phyloP scores from a whole-genome alignment of 768 basidiomycete species.

The Phylloporus sp. region DNA sequence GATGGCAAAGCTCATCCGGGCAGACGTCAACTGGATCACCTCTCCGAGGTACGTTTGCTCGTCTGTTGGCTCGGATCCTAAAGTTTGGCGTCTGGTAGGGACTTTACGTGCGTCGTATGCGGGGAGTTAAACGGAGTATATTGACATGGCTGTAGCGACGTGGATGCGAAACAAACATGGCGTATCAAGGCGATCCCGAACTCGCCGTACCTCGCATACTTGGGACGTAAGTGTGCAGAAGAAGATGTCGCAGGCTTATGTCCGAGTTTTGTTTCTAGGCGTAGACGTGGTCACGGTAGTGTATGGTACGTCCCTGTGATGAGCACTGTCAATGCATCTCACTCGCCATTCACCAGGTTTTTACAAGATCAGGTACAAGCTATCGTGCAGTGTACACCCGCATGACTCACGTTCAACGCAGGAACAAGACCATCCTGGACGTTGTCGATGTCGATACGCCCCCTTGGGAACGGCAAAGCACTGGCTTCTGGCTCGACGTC shows the following conservation, averaged over 20 bases:
- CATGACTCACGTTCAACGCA: conserved; percentile 22
- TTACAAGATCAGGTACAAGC: conserved; percentile 64
- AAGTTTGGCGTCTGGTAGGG: conserved; percentile 36
- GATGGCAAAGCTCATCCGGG: conserved; percentile 60
- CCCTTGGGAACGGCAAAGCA: conserved; percentile 67
- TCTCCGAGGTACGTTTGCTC: conserved; percentile 47
- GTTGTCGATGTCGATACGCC: conserved; percentile 73
- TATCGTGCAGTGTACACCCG: background rate
- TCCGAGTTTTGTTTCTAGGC: conserved; percentile 34
- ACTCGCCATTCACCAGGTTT: conserved; percentile 46
- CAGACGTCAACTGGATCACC: conserved; percentile 85
- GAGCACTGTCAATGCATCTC: background rate
- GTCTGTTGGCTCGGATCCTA: background rate
- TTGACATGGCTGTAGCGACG: conserved; percentile 43
- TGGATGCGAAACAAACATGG: conserved; percentile 72
- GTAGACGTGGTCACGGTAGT: conserved; percentile 64
- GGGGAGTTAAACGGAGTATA: background rate
- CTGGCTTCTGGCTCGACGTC: conserved; percentile 78
- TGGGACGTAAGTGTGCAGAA: conserved; percentile 55
- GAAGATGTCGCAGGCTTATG: background rate
- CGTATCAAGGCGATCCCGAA: conserved; percentile 63
- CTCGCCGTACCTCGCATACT: conserved; percentile 55
- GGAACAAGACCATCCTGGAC: conserved; percentile 64
- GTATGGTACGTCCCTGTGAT: conserved; percentile 50
- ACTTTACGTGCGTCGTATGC: conserved; percentile 57